Base-by-base conservation (phyloP, 1,284 basidiomycete species). In the Sporisorium exsertum region DNA sequence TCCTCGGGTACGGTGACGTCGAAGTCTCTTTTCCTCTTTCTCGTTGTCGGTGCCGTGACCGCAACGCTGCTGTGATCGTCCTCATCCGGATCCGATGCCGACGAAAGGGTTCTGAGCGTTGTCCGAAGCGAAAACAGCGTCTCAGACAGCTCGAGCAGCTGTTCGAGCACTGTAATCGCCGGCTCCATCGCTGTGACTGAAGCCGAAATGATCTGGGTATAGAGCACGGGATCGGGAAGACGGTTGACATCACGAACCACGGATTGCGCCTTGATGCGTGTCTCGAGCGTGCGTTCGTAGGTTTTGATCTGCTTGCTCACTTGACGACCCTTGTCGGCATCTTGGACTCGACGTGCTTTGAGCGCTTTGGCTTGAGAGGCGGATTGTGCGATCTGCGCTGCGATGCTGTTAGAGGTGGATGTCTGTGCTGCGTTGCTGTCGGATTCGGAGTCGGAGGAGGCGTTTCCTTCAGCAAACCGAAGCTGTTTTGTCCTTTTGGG, bases 191-290 rank as follows among this genome's bases (percentile, higher is more conserved):
- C 43, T 10, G 5, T 50, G 15, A 42, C 32, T 22, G 58, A 57
- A 13, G 55, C 12, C 4, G 58, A 50, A 24, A 71, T 57, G 40
- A 29, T 33, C 15, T 58, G 46, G 15, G 55, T 26, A 54, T 72
- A 65, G n/a, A 54, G 15, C 0, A 35, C 16, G 3, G 72, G 66
- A 40, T 69, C 62, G 1, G 71, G 73, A 22, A 73, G 67, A 16
- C 63, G 60, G 56, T 76, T 72, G 49, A 73, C 64, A 32, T 76
- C 61, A 12, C 77, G 68, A 16, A 75, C 50, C 1, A 68, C 64
- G 26, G 72, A 74, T 49, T 84, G 82, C 22, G 77, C 70, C 27
- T 81, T 73, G 65, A 84, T 84, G 9, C 82, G 76, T 0, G 72
- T 65, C 20, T 81, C 80, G 20, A 84, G 77, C 2, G 75, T 55